These are phyloP conservation scores for Apostasia shenzhenica DNA, from an alignment of 106 monocot species.

Conservation along the genomic window DNA sequence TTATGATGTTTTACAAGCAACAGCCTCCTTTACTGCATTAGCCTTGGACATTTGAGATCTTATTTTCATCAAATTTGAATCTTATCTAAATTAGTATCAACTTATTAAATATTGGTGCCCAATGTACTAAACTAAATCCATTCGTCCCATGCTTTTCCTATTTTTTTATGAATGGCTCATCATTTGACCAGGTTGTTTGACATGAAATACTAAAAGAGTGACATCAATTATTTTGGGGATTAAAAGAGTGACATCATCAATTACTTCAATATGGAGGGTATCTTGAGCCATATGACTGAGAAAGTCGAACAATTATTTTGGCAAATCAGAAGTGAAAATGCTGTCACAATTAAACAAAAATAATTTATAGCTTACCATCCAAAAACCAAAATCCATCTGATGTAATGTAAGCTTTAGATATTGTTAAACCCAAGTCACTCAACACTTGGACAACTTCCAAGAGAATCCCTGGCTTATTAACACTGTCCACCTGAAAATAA, in stretches of 20 bases:
- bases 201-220: too few species aligned
- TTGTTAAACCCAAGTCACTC: slow-evolving; percentile 74
- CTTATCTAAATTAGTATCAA: too few species aligned
- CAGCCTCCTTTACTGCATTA: too few species aligned
- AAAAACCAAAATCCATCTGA: slow-evolving; percentile 94
- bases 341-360: background rate
- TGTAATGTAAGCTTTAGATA: slow-evolving; percentile 91
- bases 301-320: background rate
- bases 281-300: background rate
- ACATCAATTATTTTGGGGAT: too few species aligned
- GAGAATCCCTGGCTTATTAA: slow-evolving; percentile 86
- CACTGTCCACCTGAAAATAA: slow-evolving; percentile 65
- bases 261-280: background rate
- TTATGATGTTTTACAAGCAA: too few species aligned
- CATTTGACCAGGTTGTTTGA: too few species aligned
- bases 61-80: too few species aligned
- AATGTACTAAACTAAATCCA: too few species aligned
- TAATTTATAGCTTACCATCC: slow-evolving; percentile 55
- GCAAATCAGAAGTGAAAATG: background rate
- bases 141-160: too few species aligned
- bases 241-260: background rate
- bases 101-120: too few species aligned
- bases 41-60: too few species aligned
- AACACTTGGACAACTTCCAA: slow-evolving; percentile 91
- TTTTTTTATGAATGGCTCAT: too few species aligned